A percentile compares a stretch with the other conserved stretches of the same genome.
Conservation (phyloP, 306 rosid genomes). For the Citrullus colocynthis region DNA sequence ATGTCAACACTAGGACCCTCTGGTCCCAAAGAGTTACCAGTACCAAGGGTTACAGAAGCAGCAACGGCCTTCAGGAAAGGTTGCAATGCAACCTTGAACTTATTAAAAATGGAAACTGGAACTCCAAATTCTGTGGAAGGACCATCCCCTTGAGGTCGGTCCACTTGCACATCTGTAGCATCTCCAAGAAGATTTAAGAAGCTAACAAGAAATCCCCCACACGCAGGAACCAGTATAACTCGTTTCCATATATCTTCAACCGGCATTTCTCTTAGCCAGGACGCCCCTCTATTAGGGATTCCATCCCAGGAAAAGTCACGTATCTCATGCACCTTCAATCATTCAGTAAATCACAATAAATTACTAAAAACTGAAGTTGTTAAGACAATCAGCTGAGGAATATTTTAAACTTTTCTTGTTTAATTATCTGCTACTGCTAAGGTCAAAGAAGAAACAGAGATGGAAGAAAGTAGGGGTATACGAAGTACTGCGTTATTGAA, state of each 20-base stretch:
- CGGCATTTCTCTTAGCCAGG: slow-evolving; percentile 72
- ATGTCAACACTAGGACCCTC: slow-evolving; percentile 93
- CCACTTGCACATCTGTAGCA: slow-evolving; percentile 17
- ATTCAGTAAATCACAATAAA: neutral
- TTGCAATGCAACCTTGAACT: slow-evolving; percentile 33
- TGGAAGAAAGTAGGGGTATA: neutral
- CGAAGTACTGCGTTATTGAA: slow-evolving; percentile 54
- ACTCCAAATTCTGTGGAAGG: slow-evolving; percentile 10
- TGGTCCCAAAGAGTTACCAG: slow-evolving; percentile 85
- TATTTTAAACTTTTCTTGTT: neutral
- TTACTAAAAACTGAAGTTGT: neutral
- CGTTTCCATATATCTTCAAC: slow-evolving; percentile 44
- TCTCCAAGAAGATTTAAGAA: slow-evolving; percentile 34
- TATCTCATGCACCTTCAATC: slow-evolving; percentile 57
- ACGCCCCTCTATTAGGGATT: slow-evolving; percentile 64
- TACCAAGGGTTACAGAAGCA: slow-evolving; percentile 73
- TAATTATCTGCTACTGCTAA: neutral
- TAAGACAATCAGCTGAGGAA: neutral
- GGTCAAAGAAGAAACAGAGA: neutral
- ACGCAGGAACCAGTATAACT: slow-evolving; percentile 64
- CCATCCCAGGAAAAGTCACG: slow-evolving; percentile 77
- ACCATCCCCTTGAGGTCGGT: slow-evolving; percentile 7
- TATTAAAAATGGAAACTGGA: slow-evolving; percentile 14
- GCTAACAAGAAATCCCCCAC: slow-evolving; percentile 56
- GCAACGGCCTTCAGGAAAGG: slow-evolving; percentile 66